A percentile compares a stretch with the other conserved stretches of the same genome.
Evolutionary conservation across 495 filamentous ascomycete species (phyloP).

Genomic region (Oidiodendron maius): DNA sequence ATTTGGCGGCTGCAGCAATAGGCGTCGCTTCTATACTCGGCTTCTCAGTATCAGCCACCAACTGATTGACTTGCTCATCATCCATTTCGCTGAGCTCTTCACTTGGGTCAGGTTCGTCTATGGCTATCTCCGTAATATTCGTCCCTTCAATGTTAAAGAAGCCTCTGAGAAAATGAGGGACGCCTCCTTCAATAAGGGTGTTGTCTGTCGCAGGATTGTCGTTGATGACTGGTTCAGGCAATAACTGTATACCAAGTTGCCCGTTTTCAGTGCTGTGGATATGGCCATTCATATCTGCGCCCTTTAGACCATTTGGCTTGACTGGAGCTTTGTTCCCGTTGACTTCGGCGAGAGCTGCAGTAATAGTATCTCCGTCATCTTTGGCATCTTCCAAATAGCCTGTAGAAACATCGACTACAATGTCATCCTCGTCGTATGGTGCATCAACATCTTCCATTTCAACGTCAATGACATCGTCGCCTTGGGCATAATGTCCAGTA

Average conservation of each 20-base stretch:
- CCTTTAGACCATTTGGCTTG: conserved; percentile 22
- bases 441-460: conserved; percentile 26
- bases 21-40: not conserved
- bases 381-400: conserved; percentile 1
- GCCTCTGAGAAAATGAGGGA: conserved; percentile 78
- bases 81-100: conserved; percentile 86
- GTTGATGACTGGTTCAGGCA: conserved; percentile 26
- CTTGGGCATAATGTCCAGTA: not conserved
- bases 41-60: conserved; percentile 35
- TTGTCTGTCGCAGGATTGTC: conserved; percentile 27
- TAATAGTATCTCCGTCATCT: conserved; percentile 5
- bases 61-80: conserved; percentile 72
- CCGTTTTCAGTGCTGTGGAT: conserved; percentile 20
- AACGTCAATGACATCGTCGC: conserved; percentile 2
- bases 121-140: conserved; percentile 49
- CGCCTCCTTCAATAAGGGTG: conserved; percentile 62
- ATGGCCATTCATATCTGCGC: conserved; percentile 42
- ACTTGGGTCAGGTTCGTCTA: conserved; percentile 70
- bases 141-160: conserved; percentile 75
- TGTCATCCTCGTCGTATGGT: conserved; percentile 20
- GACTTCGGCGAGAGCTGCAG: conserved; percentile 9
- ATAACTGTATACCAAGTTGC: conserved; percentile 29
- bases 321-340: conserved; percentile 14
- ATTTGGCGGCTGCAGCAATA: conserved; percentile 7
- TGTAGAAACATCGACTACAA: conserved; percentile 17